Conservation (phyloP, 768 basidiomycete species). For the Serendipita sp. region DNA sequence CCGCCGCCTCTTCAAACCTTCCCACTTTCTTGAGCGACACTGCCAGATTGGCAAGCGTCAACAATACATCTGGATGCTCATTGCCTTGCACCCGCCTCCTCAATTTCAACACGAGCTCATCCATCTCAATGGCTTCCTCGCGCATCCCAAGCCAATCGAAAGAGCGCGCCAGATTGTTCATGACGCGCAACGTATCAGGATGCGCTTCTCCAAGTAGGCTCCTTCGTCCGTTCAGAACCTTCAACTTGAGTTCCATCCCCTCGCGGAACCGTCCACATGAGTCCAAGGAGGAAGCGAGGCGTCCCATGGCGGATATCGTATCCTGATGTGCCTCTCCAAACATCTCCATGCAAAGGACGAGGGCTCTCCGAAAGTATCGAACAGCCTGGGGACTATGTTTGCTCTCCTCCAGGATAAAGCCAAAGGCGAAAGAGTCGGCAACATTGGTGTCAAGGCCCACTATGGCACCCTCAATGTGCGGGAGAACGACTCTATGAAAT, state of each 20-base stretch:
- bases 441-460: background rate
- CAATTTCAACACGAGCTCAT: background rate
- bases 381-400: background rate
- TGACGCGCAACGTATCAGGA: background rate
- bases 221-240: background rate
- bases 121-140: background rate
- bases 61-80: background rate
- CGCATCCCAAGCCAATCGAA: background rate
- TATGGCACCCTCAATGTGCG: background rate
- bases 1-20: background rate
- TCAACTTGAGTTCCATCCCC: background rate
- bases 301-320: background rate
- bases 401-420: background rate
- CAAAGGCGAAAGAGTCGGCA: background rate
- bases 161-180: background rate
- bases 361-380: background rate
- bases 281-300: background rate
- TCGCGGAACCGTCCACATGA: background rate
- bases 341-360: background rate
- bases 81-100: background rate
- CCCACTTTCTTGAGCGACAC: background rate
- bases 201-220: background rate
- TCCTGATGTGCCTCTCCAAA: background rate
- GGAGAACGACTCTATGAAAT: background rate
- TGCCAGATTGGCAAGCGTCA: background rate